phyloP scores from a whole-genome alignment of 139 green algal genomes.

The Chlorella sp. region DNA sequence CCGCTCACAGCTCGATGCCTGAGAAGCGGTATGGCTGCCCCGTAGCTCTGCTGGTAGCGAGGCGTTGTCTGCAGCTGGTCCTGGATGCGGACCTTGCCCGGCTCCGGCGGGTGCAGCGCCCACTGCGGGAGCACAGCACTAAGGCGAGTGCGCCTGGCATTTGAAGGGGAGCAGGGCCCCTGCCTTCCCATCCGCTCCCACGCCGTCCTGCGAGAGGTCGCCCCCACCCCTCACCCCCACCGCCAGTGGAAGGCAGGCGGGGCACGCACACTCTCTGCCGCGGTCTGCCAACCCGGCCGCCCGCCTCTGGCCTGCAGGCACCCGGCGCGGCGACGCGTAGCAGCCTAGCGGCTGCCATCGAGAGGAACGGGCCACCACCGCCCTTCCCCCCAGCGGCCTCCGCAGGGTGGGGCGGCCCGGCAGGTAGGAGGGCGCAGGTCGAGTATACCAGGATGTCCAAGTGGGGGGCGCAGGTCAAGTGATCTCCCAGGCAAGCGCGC shows the following conservation, averaged over 20 bases:
- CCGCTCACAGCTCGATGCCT: background rate
- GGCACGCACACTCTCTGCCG: background rate
- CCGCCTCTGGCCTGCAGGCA: constrained; percentile 1
- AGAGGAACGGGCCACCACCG: too few relatives aligned
- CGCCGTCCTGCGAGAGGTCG: background rate
- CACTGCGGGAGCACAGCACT: background rate
- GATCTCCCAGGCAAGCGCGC: too few relatives aligned
- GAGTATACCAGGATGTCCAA: too few relatives aligned
- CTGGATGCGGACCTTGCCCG: background rate
- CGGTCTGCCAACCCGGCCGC: background rate
- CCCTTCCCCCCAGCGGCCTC: too few relatives aligned
- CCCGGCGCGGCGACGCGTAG: too few relatives aligned
- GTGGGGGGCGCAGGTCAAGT: too few relatives aligned
- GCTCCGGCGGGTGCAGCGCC: background rate
- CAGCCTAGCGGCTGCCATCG: too few relatives aligned
- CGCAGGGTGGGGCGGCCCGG: too few relatives aligned
- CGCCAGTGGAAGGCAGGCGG: background rate
- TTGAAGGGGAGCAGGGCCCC: too few relatives aligned
- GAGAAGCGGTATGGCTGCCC: background rate
- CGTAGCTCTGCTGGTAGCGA: background rate
- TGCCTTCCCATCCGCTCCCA: background rate
- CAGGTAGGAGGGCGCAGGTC: too few relatives aligned
- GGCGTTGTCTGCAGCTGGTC: background rate
- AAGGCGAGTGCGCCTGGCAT: too few relatives aligned
- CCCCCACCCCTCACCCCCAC: background rate